These are phyloP conservation scores for Amylocystis lapponica DNA, from an alignment of 768 basidiomycete genomes.

Conservation along the genomic window DNA sequence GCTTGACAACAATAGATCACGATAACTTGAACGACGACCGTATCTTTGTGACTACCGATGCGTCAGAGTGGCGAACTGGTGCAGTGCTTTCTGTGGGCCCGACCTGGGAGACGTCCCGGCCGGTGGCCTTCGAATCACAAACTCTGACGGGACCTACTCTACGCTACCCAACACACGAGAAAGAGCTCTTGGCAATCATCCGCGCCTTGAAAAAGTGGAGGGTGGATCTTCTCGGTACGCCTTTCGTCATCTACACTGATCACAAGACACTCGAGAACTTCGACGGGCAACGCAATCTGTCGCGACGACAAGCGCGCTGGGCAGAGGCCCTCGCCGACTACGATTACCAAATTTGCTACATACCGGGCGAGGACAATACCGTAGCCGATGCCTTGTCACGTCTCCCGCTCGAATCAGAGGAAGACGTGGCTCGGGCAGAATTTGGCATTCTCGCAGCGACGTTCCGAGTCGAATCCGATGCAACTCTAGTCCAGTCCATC, in stretches of 20 bases:
- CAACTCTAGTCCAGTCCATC: background rate
- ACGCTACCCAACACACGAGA: slow-evolving; percentile 35
- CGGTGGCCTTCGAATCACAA: slow-evolving; percentile 25
- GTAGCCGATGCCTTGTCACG: slow-evolving; percentile 37
- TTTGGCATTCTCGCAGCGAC: background rate
- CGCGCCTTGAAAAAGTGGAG: slow-evolving; percentile 22
- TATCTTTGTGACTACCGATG: slow-evolving; percentile 32
- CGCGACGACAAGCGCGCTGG: slow-evolving; percentile 31
- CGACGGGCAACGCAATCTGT: slow-evolving; percentile 26
- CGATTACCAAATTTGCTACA: slow-evolving; percentile 28
- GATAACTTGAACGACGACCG: slow-evolving; percentile 20
- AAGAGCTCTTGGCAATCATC: slow-evolving; percentile 34
- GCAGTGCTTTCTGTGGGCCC: slow-evolving; percentile 27
- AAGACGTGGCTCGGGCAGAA: background rate
- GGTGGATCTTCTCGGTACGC: slow-evolving; percentile 15
- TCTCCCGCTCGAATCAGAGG: slow-evolving; percentile 8
- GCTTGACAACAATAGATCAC: slow-evolving; percentile 29
- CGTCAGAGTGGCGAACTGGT: slow-evolving; percentile 24
- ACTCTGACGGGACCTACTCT: slow-evolving; percentile 24
- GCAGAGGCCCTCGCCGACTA: slow-evolving; percentile 32
- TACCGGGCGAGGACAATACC: slow-evolving; percentile 34
- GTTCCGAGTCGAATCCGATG: slow-evolving; percentile 2
- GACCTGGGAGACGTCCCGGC: slow-evolving; percentile 26
- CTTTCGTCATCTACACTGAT: slow-evolving; percentile 29
- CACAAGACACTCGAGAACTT: slow-evolving; percentile 33